These are phyloP conservation scores for Incumbomyces delicatus DNA, from an alignment of 2,329 filamentous ascomycete species.

Conservation along the genomic window DNA sequence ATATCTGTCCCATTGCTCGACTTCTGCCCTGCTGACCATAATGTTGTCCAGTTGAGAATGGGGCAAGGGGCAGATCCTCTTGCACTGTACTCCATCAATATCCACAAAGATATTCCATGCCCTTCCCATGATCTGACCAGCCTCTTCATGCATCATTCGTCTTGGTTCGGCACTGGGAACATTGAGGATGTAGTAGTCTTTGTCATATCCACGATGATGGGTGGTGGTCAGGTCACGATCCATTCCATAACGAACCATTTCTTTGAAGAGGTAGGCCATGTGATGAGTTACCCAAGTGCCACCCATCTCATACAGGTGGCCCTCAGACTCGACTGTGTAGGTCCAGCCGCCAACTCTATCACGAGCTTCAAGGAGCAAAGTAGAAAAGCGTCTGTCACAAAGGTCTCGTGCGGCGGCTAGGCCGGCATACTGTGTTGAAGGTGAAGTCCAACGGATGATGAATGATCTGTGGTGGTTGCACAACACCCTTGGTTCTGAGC, in stretches of 20 bases:
- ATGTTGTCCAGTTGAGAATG: conserved; percentile 16
- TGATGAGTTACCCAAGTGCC: conserved; percentile 42
- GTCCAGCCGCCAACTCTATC: conserved; percentile 44
- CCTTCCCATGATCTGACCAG: conserved; percentile 18
- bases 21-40: conserved; percentile 9
- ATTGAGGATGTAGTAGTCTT: conserved; percentile 34
- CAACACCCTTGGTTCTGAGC: not conserved
- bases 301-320: conserved; percentile 39
- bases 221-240: conserved; percentile 31
- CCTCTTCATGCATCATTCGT: conserved; percentile 35
- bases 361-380: conserved; percentile 39
- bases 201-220: conserved; percentile 32
- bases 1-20: conserved; percentile 20
- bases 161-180: conserved; percentile 23
- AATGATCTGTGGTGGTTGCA: not conserved
- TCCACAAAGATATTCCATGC: conserved; percentile 21
- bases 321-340: conserved; percentile 29
- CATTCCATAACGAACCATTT: conserved; percentile 39
- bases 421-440: conserved; percentile 23
- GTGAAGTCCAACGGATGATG: not conserved
- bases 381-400: conserved; percentile 27
- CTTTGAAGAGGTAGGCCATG: conserved; percentile 35
- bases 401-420: conserved; percentile 28
- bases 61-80: conserved; percentile 20
- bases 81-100: conserved; percentile 22